phyloP scores from a whole-genome alignment of 2,329 filamentous ascomycete species.

The Amylocarpus encephaloides region DNA sequence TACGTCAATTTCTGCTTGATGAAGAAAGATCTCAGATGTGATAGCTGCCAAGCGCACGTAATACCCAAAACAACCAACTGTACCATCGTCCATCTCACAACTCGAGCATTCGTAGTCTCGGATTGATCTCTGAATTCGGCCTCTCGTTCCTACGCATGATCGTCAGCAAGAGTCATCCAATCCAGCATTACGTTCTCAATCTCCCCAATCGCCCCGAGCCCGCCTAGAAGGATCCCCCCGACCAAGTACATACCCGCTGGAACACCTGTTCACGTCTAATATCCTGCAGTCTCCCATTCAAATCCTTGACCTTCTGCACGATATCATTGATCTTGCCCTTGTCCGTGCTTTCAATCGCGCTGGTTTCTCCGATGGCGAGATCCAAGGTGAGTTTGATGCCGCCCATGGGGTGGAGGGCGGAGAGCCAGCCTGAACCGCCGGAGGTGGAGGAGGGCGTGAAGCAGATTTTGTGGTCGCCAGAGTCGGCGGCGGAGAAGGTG shows the following conservation, averaged over 20 bases:
- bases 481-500: conserved; percentile 90
- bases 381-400: conserved; percentile 82
- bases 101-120: conserved; percentile 83
- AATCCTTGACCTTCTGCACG: conserved; percentile 77
- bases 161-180: conserved; percentile 1
- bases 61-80: conserved; percentile 77
- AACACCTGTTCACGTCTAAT: conserved; percentile 94
- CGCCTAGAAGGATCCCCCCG: neutral
- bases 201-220: conserved; percentile 2
- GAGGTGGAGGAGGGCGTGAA: conserved; percentile 77
- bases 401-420: conserved; percentile 56
- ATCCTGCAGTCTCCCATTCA: conserved; percentile 81
- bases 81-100: conserved; percentile 89
- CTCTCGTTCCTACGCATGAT: conserved; percentile 69
- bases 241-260: conserved; percentile 62
- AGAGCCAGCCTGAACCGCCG: conserved; percentile 66
- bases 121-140: conserved; percentile 98
- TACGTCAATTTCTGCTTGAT: conserved; percentile 99
- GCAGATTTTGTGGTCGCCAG: conserved; percentile 94
- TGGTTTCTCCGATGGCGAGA: conserved; percentile 89
- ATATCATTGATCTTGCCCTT: conserved; percentile 91
- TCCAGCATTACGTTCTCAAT: neutral
- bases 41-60: conserved; percentile 95
- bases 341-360: conserved; percentile 86
- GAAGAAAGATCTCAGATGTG: conserved; percentile 93